A percentile compares a stretch with the other conserved stretches of the same genome.
These are phyloP conservation scores for Durio zibethinus DNA, from an alignment of 345 rosid genomes.

Conservation along the genomic window DNA sequence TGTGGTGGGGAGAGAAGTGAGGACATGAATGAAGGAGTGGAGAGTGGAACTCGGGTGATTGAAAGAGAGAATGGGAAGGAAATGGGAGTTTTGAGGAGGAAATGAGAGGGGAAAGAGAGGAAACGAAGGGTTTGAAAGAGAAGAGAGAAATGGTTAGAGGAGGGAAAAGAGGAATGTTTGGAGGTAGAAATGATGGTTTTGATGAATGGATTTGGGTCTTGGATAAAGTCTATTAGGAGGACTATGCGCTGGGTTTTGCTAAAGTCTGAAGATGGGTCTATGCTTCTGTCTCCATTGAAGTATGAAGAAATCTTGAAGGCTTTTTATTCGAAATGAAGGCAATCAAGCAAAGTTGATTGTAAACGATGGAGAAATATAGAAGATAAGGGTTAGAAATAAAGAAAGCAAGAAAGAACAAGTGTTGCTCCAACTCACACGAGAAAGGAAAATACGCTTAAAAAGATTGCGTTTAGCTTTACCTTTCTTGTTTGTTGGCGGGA, in stretches of 20 bases:
- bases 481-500: background rate
- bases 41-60: conserved; percentile 53
- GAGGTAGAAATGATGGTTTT: conserved; percentile 49
- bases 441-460: background rate
- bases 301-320: background rate
- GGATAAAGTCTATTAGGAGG: conserved; percentile 61
- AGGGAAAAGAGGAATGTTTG: conserved; percentile 52
- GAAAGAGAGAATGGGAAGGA: conserved; percentile 59
- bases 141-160: conserved; percentile 59
- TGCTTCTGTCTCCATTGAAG: conserved; percentile 31
- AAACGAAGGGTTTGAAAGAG: conserved; percentile 77
- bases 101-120: conserved; percentile 84
- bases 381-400: background rate
- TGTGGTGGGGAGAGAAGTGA: conserved; percentile 22
- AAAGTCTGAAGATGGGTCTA: conserved; percentile 38
- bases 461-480: background rate
- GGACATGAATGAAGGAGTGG: conserved; percentile 39
- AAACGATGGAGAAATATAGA: too few species aligned
- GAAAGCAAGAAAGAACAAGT: too few species aligned
- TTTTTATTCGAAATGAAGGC: background rate
- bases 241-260: conserved; percentile 67
- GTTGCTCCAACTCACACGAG: background rate
- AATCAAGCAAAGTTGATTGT: background rate
- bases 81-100: conserved; percentile 74
- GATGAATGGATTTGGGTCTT: conserved; percentile 35